phyloP scores from a whole-genome alignment of 192 early-diverging fungal species.

The Linnemannia elongata region DNA sequence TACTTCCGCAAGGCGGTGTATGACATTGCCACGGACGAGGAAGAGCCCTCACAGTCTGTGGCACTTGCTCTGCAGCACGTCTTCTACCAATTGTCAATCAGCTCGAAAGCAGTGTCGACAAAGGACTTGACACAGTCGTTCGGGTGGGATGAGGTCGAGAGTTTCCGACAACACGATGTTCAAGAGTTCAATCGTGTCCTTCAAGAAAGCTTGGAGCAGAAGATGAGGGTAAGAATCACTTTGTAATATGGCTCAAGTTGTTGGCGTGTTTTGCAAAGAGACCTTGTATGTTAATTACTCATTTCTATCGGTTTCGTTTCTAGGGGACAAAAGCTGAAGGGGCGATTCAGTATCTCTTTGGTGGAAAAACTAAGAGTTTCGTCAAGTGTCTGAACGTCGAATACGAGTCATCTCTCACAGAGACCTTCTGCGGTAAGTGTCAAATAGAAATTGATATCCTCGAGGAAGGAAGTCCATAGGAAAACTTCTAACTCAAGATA shows the following conservation, averaged over 20 bases:
- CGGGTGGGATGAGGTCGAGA: constrained; percentile 95
- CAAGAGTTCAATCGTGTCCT: constrained; percentile 97
- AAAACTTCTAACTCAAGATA: background rate
- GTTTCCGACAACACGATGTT: constrained; percentile 98
- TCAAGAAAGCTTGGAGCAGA: constrained; percentile 93
- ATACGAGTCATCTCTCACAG: constrained; percentile 91
- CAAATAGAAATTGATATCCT: background rate
- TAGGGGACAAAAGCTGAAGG: constrained; percentile 90
- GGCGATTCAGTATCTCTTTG: constrained; percentile 88
- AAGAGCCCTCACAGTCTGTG: constrained; percentile 86
- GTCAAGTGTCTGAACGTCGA: constrained; percentile 94
- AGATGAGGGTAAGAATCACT: constrained; percentile 84
- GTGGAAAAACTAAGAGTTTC: constrained; percentile 96
- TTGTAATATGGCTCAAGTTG: background rate
- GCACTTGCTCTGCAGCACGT: constrained; percentile 92
- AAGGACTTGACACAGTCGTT: constrained; percentile 96
- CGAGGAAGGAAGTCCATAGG: background rate
- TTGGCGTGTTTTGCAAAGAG: background rate
- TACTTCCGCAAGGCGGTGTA: constrained; percentile 93
- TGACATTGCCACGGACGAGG: constrained; percentile 89
- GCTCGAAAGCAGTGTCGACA: constrained; percentile 81
- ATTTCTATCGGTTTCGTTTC: background rate
- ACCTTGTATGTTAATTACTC: background rate
- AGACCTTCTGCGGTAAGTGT: constrained; percentile 88
- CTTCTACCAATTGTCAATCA: constrained; percentile 89